phyloP scores from a whole-genome alignment of 202 grass and related monocot genomes.

The Carex arenaria region DNA sequence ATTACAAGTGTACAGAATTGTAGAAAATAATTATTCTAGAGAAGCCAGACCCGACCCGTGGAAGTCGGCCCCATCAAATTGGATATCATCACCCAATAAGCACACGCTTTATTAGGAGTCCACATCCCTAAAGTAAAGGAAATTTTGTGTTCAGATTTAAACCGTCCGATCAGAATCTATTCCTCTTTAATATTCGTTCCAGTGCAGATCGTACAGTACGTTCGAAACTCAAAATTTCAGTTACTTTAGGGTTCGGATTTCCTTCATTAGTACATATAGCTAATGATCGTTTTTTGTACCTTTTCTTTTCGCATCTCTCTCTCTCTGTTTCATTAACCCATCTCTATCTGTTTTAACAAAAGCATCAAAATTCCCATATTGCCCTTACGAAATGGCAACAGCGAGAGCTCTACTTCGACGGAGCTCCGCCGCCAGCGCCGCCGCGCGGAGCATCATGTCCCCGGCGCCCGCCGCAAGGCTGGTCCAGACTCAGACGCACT shows the following conservation, averaged over 20 bases:
- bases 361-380: neutral
- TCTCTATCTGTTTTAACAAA: neutral
- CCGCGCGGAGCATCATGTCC: constrained; percentile 40
- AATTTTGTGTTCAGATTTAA: too few relatives aligned
- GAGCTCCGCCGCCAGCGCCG: constrained; percentile 23
- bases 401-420: constrained; percentile 68
- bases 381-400: constrained; percentile 55
- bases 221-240: too few relatives aligned
- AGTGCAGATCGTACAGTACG: too few relatives aligned
- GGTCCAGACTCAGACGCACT: constrained; percentile 48
- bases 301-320: neutral
- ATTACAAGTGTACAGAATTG: neutral
- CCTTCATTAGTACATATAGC: neutral
- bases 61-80: neutral
- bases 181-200: too few relatives aligned
- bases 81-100: neutral
- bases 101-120: neutral
- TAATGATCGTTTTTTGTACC: neutral
- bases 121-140: too few relatives aligned
- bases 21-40: neutral
- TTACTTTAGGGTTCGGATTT: too few relatives aligned
- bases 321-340: neutral
- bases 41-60: neutral
- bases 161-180: too few relatives aligned
- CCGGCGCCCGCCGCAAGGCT: constrained; percentile 51